Base-by-base conservation (phyloP, 169 alveolate species). In the Plasmodium vivax region DNA sequence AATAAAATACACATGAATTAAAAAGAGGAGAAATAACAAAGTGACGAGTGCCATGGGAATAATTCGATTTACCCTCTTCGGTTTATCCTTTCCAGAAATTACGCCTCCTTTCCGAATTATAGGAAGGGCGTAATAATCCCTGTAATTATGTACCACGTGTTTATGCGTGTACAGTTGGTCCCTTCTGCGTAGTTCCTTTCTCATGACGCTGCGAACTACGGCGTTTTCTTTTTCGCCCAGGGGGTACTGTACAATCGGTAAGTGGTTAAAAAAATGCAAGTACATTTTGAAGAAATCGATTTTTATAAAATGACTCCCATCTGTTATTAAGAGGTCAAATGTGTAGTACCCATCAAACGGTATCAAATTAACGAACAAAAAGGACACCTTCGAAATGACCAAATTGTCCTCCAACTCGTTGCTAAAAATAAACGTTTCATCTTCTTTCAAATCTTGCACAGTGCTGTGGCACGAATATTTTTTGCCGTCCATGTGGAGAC, bases 341-440 rank as follows among this genome's bases (percentile, higher is more conserved):
- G 43, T 88, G 54, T 88, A 88, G 74, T 41, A 77, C 34, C 94
- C 84, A 41, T 27, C 80, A 80, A 80, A 36, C 16, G 90, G 71
- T 41, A 81, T 80, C 36, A 88, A 79, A 68, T 88, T 88, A 38
- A 88, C 74, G 27, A 88, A 34, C 56, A 88, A 51, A n/a, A 88
- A 19, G 16, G 94, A 88, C 34, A 88, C 54, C 36, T 58, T 80
- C 7, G 94, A 88, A 62, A 62, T 27, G 12, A 88, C 77, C 9
- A 62, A 43, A 88, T 88, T 34, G 30, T 71, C 68, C 27, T 85
- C 85, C 45, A 36, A 34, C 51, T 16, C 82, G 38, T 88, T 80
- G 68, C 81, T 62, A 88, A 88, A 88, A 32, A 88, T 19, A 88
- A 88, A 80, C 14, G 94, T 88, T 38, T 88, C 94, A 62, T 58